phyloP scores from a whole-genome alignment of 2,329 filamentous ascomycete genomes.

The Coleophoma eucalyptorum region DNA sequence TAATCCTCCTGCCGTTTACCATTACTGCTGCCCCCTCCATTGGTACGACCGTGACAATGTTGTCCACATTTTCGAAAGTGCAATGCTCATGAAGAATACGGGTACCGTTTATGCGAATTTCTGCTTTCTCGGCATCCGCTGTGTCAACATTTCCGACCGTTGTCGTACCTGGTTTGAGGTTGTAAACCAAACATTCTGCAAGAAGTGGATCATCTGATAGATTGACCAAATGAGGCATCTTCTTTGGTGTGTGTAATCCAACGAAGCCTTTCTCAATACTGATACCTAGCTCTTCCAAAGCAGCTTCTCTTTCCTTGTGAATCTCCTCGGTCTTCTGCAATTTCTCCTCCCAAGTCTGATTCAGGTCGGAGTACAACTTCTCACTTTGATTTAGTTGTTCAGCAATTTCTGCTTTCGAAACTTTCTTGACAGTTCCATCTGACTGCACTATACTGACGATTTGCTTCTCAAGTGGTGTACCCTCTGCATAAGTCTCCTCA shows the following conservation, averaged over 20 bases:
- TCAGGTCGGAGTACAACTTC: constrained; percentile 91
- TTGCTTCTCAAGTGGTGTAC: constrained; percentile 90
- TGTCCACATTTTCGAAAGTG: constrained; percentile 88
- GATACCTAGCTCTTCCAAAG: constrained; percentile 93
- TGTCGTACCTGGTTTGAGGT: constrained; percentile 91
- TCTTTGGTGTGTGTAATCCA: constrained; percentile 92
- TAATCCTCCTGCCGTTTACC: constrained; percentile 91
- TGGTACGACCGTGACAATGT: constrained; percentile 86
- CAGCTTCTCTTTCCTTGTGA: constrained; percentile 93
- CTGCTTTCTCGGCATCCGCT: constrained; percentile 68
- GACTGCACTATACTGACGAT: constrained; percentile 89
- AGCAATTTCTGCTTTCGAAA: constrained; percentile 96
- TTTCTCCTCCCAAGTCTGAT: constrained; percentile 99
- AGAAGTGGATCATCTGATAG: constrained; percentile 91
- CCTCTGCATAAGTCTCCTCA: constrained; percentile 86
- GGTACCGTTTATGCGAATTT: constrained; percentile 90
- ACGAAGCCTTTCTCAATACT: constrained; percentile 99
- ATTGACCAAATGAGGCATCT: constrained; percentile 99
- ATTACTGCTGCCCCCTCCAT: constrained; percentile 93
- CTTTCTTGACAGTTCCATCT: constrained; percentile 87
- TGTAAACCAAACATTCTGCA: constrained; percentile 95
- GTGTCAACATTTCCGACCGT: constrained; percentile 93
- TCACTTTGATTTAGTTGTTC: constrained; percentile 96
- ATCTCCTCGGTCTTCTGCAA: constrained; percentile 92
- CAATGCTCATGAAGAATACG: constrained; percentile 93